phyloP scores from a whole-genome alignment of 441 rosid genomes.

The Populus tomentosa region DNA sequence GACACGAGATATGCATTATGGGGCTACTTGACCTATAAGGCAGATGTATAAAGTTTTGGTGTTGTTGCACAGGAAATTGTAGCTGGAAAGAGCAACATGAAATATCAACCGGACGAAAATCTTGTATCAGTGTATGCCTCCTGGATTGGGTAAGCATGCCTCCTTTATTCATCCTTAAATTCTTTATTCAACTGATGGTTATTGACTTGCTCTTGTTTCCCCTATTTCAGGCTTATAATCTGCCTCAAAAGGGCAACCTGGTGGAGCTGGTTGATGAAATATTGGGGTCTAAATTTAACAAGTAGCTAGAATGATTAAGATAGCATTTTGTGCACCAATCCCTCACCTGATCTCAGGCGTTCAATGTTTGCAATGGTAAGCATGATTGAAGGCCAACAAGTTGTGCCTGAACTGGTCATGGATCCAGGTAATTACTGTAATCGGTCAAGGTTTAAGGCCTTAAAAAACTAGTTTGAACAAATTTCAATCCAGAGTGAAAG shows the following conservation, averaged over 20 bases:
- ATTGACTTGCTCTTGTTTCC: too few species aligned
- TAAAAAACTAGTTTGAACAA: conserved; percentile 3
- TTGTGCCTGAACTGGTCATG: conserved; percentile 22
- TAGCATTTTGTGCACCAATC: conserved; percentile 57
- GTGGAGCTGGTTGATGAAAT: conserved; percentile 45
- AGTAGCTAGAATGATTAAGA: conserved; percentile 51
- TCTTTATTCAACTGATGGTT: too few species aligned
- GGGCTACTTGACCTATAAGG: conserved; percentile 20
- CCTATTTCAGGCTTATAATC: conserved; percentile 41
- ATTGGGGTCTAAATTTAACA: conserved; percentile 37
- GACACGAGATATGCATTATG: conserved; percentile 69
- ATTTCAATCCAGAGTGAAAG: neutral
- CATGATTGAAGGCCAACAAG: conserved; percentile 53
- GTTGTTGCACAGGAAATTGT: conserved; percentile 64
- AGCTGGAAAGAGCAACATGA: conserved; percentile 54
- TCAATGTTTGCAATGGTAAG: conserved; percentile 59
- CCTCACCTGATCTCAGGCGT: conserved; percentile 58
- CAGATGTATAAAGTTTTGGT: conserved; percentile 64
- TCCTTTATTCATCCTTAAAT: too few species aligned
- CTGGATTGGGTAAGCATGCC: conserved; percentile 25
- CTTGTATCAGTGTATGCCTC: conserved; percentile 43
- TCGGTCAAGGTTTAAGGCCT: neutral
- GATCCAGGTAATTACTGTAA: conserved; percentile 6
- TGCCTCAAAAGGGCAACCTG: conserved; percentile 39
- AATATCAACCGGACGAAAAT: conserved; percentile 44